Base-by-base conservation (phyloP, 192 early-diverging fungal genomes). In the Coemansia sp. region DNA sequence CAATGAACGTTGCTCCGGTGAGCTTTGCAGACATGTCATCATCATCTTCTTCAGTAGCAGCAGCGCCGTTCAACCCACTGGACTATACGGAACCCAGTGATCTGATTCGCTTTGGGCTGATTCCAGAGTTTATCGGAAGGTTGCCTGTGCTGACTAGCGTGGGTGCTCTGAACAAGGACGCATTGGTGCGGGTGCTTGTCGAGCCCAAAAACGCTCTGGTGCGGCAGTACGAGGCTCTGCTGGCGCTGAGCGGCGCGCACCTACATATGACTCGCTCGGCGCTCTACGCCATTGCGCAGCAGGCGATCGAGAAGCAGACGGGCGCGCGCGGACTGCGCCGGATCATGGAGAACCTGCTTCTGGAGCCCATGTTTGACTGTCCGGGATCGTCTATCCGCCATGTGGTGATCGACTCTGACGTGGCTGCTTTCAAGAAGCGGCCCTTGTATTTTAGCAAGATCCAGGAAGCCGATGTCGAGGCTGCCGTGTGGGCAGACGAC, bases 101-200 rank as follows among this genome's bases (percentile, higher is more conserved):
- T 67, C 62, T 94, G 65, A 88, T 93, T 60, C 90, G 90, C 64
- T 95, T 88, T 72, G 94, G 94, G 2, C 72, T 95, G 31, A 94
- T 95, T 56, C 94, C 94, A 11, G 94, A 95, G 72, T 92, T 95
- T 64, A 89, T 95, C 31, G 93, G 92, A 50, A 83, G 94, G n/a
- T 61, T 95, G n/a, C 94, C 94, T 7, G 89, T 93, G 20, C 63
- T 94, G 34, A 91, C 94, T 17, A 88, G 85, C 54, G 92, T 94
- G 8, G 87, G 84, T 10, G 84, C 85, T 38, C 76, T 95, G 48
- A 69, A 72, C 52, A 83, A 84, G 14, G 85, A 90, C 7, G 90
- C 92, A 31, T 75, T 94, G 45, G 84, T 90, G 1, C 85, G 89
- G 1, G 86, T 95, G 7, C 68, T 95, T 61, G 86, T 87, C 1